Base-by-base conservation (phyloP, 129 eudicot genomes). In the Chrysanthemum makinoi region DNA sequence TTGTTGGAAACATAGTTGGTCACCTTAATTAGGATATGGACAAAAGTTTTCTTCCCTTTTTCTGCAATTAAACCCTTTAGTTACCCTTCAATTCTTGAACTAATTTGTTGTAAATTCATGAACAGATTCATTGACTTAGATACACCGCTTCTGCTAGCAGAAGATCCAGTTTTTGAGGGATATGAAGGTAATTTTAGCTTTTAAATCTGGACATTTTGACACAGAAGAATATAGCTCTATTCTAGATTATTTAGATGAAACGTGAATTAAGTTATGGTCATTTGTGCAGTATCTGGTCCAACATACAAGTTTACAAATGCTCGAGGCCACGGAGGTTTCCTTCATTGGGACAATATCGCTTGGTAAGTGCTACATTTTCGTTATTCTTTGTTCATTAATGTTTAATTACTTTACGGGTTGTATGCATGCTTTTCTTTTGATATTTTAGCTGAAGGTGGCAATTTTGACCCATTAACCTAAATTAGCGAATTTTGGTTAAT, bases 301-400 rank as follows among this genome's bases (percentile, higher is more conserved):
- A 70, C 77, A 51, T 92, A 92, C 90, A 89, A 80, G 82, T 92
- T 92, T 66, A 77, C 95, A 70, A 92, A 89, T 79, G 86, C 96
- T 72, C 87, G 98, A 85, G 98, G 98, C 70, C 96, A 90, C 69
- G 96, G 98, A 0, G 90, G 91, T 82, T 89, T 86, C 49, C 96
- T 92, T 72, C 96, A 85, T 49, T 92, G 96, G 98, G 82, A 85
- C 65, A 82, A 92, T 66, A 69, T 85, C 69, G 79, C 73, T 12
- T 89, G 91, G 89, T 92, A 80, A 77, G 95, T 76, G 79, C 44
- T 58, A 15, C 6, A 24, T 74, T 69, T 72, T 62, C 54, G 19
- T 52, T 10, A 10, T 58, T 39, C 10, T 39, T 39, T 39, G 46
- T 39, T 7, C 2, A 7, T 39, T 39, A 30, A 30, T 30, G 46